Percentiles rank a stretch among this genome's conserved stretches.
These are phyloP conservation scores for Porcisia deanei DNA, from an alignment of 208 protist genomes.

Conservation along the genomic window DNA sequence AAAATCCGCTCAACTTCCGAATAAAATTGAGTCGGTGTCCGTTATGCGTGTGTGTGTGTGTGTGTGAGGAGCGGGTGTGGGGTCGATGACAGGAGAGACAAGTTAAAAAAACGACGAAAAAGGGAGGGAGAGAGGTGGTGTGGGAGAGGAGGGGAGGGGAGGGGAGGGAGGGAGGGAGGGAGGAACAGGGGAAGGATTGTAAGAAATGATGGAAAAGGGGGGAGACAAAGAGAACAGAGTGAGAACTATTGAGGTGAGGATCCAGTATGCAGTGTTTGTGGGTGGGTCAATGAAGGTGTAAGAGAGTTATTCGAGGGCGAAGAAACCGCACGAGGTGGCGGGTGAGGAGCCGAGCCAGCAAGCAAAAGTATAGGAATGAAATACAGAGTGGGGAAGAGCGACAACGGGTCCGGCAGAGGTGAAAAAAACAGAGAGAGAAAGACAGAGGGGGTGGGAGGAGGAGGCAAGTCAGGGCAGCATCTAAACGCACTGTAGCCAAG, in stretches of 20 bases:
- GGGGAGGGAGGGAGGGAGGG: background rate
- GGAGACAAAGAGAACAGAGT: slow-evolving; percentile 7
- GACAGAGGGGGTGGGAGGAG: background rate
- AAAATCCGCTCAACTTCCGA: background rate
- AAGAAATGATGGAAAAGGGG: background rate
- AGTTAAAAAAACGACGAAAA: background rate
- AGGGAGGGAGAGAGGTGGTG: background rate
- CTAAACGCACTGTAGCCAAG: background rate
- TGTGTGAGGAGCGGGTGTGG: background rate
- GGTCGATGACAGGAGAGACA: background rate
- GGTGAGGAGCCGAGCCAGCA: background rate
- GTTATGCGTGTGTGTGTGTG: background rate
- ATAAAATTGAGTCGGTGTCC: background rate
- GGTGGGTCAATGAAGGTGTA: background rate
- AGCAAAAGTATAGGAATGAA: background rate
- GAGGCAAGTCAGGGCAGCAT: background rate
- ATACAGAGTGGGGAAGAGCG: background rate
- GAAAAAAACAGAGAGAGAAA: background rate
- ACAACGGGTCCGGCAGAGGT: background rate
- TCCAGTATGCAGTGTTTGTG: background rate
- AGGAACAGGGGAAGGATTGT: background rate
- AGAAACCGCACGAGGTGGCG: background rate
- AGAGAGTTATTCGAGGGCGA: background rate
- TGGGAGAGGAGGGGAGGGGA: background rate
- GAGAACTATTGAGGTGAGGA: background rate